These are phyloP conservation scores for Scleromitrula shiraiana DNA, from an alignment of 2,329 filamentous ascomycete genomes.

Conservation along the genomic window DNA sequence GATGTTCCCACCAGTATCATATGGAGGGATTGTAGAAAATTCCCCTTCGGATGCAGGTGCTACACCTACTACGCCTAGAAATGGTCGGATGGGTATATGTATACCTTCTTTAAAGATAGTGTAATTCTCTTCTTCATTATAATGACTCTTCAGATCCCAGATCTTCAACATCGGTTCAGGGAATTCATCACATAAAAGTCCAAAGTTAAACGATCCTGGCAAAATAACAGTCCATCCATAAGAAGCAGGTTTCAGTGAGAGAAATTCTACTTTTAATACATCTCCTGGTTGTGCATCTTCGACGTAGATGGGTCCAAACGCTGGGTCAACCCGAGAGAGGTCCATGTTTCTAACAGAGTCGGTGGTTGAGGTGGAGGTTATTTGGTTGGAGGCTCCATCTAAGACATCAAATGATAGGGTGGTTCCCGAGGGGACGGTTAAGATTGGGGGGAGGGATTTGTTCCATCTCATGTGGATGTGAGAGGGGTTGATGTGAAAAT, in stretches of 20 bases:
- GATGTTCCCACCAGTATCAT: conserved; percentile 45
- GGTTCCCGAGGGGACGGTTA: conserved; percentile 40
- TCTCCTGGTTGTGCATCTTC: conserved; percentile 43
- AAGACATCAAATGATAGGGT: conserved; percentile 41
- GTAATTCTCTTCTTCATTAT: conserved; percentile 31
- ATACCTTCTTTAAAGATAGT: conserved; percentile 41
- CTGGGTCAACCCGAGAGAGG: conserved; percentile 34
- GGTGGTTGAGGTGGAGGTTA: conserved; percentile 35
- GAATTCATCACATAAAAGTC: conserved; percentile 42
- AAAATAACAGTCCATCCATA: conserved; percentile 48
- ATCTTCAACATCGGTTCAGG: conserved; percentile 38
- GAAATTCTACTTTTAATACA: conserved; percentile 43
- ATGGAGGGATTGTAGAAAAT: conserved; percentile 42
- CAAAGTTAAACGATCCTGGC: conserved; percentile 39
- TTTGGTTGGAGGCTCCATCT: conserved; percentile 43
- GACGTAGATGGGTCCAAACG: conserved; percentile 43
- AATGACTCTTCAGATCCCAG: conserved; percentile 42
- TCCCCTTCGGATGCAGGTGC: conserved; percentile 38
- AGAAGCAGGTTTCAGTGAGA: conserved; percentile 36
- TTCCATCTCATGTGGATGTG: conserved; percentile 42
- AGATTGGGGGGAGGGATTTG: conserved; percentile 35
- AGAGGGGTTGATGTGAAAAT: conserved; percentile 14
- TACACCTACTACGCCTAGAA: conserved; percentile 45
- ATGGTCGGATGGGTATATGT: conserved; percentile 41
- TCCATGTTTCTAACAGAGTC: conserved; percentile 36